Conservation (phyloP, 1,139 yeast genomes). For the Blastobotrys illinoisensis region DNA sequence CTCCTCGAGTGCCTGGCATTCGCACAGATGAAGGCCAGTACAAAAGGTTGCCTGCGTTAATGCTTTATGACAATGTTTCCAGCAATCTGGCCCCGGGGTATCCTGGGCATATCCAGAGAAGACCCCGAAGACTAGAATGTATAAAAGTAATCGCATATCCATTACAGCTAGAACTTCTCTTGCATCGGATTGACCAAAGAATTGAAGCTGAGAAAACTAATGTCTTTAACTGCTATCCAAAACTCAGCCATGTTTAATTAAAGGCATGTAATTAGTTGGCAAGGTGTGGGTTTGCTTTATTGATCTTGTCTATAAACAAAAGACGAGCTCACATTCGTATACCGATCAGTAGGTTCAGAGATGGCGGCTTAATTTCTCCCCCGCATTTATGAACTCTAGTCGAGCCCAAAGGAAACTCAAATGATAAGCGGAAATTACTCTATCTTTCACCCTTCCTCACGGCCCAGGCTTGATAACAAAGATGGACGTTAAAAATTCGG, state of each 20-base stretch:
- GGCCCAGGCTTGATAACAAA: not conserved
- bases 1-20: conserved; percentile 13
- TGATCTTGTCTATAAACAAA: not conserved
- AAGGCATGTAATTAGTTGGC: not conserved
- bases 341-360: not conserved
- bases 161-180: not conserved
- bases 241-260: not conserved
- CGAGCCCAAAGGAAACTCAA: not conserved
- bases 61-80: conserved; percentile 20
- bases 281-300: not conserved
- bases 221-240: not conserved
- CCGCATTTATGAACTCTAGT: not conserved
- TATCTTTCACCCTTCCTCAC: not conserved
- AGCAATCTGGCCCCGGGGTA: conserved; percentile 15
- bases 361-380: not conserved
- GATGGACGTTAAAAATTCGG: too few species aligned
- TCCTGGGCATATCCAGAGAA: not conserved
- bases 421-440: not conserved
- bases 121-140: not conserved
- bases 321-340: not conserved
- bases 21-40: conserved; percentile 16
- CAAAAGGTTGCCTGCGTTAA: conserved; percentile 15
- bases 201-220: not conserved
- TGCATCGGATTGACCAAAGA: not conserved
- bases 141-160: not conserved